These are phyloP conservation scores for Dissophora ornata DNA, from an alignment of 192 early-diverging fungal genomes.

Conservation along the genomic window DNA sequence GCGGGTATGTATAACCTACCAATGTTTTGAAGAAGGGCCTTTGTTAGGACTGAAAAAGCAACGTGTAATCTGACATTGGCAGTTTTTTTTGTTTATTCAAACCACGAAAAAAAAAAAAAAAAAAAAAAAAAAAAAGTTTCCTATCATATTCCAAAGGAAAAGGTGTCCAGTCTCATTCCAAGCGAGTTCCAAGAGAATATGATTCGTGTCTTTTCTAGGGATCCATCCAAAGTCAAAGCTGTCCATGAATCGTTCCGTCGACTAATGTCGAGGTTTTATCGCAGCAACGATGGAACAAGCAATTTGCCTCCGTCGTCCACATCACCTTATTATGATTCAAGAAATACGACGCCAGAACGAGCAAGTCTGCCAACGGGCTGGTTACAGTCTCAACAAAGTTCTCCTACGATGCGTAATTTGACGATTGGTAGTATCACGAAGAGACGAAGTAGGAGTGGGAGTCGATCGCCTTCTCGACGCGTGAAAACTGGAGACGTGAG, in stretches of 20 bases:
- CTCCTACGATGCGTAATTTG: slow-evolving; percentile 8
- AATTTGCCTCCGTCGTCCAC: slow-evolving; percentile 50
- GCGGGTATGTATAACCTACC: slow-evolving; percentile 6
- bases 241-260: slow-evolving; percentile 58
- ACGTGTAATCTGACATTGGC: neutral
- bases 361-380: neutral
- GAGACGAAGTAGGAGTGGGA: slow-evolving; percentile 11
- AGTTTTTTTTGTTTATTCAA: neutral
- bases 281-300: slow-evolving; percentile 25
- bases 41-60: too few relatives aligned
- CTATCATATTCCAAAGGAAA: slow-evolving; percentile 74
- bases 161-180: slow-evolving; percentile 80
- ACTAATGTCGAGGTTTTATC: slow-evolving; percentile 45
- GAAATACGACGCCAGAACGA: slow-evolving; percentile 39
- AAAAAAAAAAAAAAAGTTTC: slow-evolving; percentile 44
- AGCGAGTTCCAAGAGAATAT: slow-evolving; percentile 74
- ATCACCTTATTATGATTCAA: slow-evolving; percentile 43
- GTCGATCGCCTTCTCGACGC: slow-evolving; percentile 19
- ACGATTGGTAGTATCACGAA: slow-evolving; percentile 1
- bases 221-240: slow-evolving; percentile 62
- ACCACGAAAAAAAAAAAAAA: neutral
- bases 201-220: slow-evolving; percentile 73
- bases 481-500: neutral
- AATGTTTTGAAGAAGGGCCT: too few relatives aligned
- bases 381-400: slow-evolving; percentile 16